These are phyloP conservation scores for Hymenoscyphus albidus DNA, from an alignment of 2,329 filamentous ascomycete genomes.

Conservation along the genomic window DNA sequence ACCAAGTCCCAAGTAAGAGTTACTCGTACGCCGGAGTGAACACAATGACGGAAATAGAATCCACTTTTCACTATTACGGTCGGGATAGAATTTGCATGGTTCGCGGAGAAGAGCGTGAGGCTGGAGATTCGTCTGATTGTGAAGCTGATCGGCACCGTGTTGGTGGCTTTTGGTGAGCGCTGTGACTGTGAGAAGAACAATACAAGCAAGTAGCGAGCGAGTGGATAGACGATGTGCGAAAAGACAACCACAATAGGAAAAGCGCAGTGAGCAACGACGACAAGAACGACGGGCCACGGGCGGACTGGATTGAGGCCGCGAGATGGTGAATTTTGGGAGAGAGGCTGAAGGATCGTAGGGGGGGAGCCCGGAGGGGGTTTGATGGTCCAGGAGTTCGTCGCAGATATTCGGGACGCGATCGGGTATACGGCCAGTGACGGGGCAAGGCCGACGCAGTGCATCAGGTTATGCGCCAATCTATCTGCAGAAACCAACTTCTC, in stretches of 20 bases:
- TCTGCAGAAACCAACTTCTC: neutral
- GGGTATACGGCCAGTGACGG: neutral
- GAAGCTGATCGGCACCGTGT: neutral
- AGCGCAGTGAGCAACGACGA: neutral
- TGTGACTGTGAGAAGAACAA: neutral
- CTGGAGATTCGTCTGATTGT: neutral
- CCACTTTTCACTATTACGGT: neutral
- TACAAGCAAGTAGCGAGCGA: neutral
- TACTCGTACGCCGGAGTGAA: neutral
- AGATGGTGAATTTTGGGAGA: neutral
- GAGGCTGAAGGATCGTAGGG: neutral
- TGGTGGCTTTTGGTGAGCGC: neutral
- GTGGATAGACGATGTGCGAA: neutral
- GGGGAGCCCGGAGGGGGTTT: neutral
- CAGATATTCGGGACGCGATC: neutral
- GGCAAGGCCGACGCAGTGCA: neutral
- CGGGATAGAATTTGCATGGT: neutral
- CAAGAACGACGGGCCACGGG: neutral
- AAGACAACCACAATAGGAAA: neutral
- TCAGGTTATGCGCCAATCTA: neutral
- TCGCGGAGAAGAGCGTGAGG: neutral
- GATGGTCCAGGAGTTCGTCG: slow-evolving; percentile 1
- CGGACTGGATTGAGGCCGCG: neutral
- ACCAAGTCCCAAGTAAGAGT: neutral
- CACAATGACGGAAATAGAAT: neutral